These are phyloP conservation scores for Sphagnum tenellum DNA, from an alignment of 225 moss, liverwort and hornwort genomes.

Conservation along the genomic window DNA sequence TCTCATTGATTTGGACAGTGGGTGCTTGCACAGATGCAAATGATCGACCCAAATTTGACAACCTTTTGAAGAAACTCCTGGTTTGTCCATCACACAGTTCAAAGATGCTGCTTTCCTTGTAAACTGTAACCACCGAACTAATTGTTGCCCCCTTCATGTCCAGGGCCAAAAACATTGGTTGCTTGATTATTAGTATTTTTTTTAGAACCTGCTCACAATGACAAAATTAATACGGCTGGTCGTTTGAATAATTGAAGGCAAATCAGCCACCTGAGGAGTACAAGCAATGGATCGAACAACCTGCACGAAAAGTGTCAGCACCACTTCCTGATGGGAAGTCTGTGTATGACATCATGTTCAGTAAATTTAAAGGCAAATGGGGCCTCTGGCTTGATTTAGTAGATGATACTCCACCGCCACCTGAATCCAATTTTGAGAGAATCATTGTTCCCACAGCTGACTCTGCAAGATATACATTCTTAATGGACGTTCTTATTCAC, in stretches of 20 bases:
- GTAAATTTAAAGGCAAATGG: slow-evolving; percentile 73
- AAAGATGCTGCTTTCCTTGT: too few relatives aligned
- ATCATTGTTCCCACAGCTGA: slow-evolving; percentile 82
- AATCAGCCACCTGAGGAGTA: slow-evolving; percentile 84
- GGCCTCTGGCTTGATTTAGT: slow-evolving; percentile 71
- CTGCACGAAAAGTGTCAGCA: slow-evolving; percentile 56
- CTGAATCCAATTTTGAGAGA: slow-evolving; percentile 65
- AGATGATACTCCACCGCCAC: slow-evolving; percentile 61
- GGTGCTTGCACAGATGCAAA: slow-evolving; percentile 66
- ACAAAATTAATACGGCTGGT: too few relatives aligned
- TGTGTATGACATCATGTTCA: slow-evolving; percentile 70
- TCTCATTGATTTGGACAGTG: slow-evolving; percentile 67
- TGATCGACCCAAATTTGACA: slow-evolving; percentile 72
- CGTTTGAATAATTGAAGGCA: slow-evolving; percentile 20
- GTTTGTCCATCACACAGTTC: slow-evolving; percentile 10
- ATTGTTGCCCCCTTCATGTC: too few relatives aligned
- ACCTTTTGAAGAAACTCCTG: slow-evolving; percentile 56
- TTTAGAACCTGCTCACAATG: too few relatives aligned
- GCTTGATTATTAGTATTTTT: too few relatives aligned
- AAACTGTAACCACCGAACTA: too few relatives aligned
- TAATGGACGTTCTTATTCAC: slow-evolving; percentile 60
- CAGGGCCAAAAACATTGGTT: too few relatives aligned
- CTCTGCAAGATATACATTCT: slow-evolving; percentile 58
- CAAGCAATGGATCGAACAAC: slow-evolving; percentile 52
- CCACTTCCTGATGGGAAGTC: slow-evolving; percentile 84